Percentiles rank a stretch among this genome's conserved stretches.
These are phyloP conservation scores for Epichloe sylvatica DNA, from an alignment of 2,329 filamentous ascomycete species.

Conservation along the genomic window DNA sequence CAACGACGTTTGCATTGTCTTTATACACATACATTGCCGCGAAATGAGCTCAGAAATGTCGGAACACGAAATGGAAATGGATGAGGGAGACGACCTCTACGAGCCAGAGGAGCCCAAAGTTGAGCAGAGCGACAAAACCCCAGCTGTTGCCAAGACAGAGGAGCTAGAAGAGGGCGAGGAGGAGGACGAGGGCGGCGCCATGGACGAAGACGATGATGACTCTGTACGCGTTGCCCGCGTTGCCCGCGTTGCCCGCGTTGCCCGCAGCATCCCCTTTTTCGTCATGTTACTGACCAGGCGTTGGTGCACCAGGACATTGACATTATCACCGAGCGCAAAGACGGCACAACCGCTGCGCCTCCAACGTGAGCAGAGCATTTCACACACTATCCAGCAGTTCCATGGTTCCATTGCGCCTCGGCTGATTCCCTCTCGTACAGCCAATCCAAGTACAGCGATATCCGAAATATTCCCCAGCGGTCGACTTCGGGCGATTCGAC, in stretches of 20 bases:
- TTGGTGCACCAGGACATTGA: slow-evolving; percentile 41
- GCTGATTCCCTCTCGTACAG: slow-evolving; percentile 19
- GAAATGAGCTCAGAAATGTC: slow-evolving; percentile 6
- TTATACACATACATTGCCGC: too few species aligned
- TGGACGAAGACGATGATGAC: slow-evolving; percentile 46
- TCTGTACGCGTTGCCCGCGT: slow-evolving; percentile 11
- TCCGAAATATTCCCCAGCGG: slow-evolving; percentile 49
- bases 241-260: too few species aligned
- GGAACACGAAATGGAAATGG: slow-evolving; percentile 43
- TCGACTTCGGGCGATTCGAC: slow-evolving; percentile 38
- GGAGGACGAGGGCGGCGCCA: slow-evolving; percentile 45
- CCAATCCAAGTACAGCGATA: slow-evolving; percentile 49
- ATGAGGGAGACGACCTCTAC: slow-evolving; percentile 56
- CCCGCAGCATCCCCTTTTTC: neutral
- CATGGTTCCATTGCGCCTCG: neutral
- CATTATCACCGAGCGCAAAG: slow-evolving; percentile 54
- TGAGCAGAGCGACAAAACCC: slow-evolving; percentile 19
- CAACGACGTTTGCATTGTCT: too few species aligned
- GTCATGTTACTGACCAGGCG: neutral
- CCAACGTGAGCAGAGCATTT: slow-evolving; percentile 36
- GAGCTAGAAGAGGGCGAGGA: slow-evolving; percentile 52
- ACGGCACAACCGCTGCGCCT: slow-evolving; percentile 45
- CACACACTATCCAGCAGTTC: neutral
- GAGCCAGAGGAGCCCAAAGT: slow-evolving; percentile 41
- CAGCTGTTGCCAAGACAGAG: slow-evolving; percentile 26